A percentile compares a stretch with the other conserved stretches of the same genome.
Evolutionary conservation across 176 grass and related monocot species (phyloP).

Genomic region (Oryza punctata): DNA sequence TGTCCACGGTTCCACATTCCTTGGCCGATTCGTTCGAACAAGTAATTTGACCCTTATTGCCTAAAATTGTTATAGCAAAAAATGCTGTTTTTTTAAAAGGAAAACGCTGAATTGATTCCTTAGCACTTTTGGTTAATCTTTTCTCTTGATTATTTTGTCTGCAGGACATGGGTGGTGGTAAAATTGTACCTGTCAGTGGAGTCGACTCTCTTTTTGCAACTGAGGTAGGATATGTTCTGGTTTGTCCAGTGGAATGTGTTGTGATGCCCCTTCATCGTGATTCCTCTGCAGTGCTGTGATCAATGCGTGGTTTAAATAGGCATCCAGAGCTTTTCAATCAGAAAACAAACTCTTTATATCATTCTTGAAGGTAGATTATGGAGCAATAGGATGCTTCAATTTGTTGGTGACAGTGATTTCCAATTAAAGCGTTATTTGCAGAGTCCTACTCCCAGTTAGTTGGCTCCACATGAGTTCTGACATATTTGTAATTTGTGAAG

Average conservation of each 20-base stretch:
- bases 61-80: not conserved
- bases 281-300: not conserved
- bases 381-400: not conserved
- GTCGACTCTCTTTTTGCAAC: slow-evolving; percentile 40
- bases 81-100: too few relatives aligned
- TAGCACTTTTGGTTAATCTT: slow-evolving; percentile 14
- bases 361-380: not conserved
- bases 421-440: too few relatives aligned
- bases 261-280: not conserved
- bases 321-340: too few relatives aligned
- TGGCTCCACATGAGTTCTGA: not conserved
- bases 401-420: not conserved
- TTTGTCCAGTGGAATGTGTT: not conserved
- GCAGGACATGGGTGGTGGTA: slow-evolving; percentile 2
- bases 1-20: slow-evolving; percentile 37
- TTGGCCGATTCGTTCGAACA: slow-evolving; percentile 52
- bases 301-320: not conserved
- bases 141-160: slow-evolving; percentile 25
- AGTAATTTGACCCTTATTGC: slow-evolving; percentile 20
- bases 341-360: too few relatives aligned
- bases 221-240: slow-evolving; percentile 29
- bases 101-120: not conserved
- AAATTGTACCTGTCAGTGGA: slow-evolving; percentile 35
- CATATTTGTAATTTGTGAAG: not conserved
- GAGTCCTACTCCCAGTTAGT: not conserved